Conservation (phyloP, 768 basidiomycete species). For the Collybiopsis confluens region DNA sequence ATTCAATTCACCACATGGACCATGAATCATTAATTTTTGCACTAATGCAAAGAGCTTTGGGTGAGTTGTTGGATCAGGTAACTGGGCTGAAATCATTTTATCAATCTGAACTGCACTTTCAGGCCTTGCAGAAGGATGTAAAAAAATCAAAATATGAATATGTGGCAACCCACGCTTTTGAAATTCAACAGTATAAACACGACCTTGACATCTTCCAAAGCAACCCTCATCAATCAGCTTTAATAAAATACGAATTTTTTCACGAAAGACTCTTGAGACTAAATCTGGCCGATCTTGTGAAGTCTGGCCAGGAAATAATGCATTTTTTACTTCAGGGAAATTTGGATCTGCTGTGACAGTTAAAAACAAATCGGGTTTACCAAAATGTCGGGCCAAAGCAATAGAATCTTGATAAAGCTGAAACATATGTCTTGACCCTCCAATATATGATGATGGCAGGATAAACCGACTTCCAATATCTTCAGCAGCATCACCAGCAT, state of each 20-base stretch:
- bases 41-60: conserved; percentile 31
- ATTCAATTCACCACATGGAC: conserved; percentile 25
- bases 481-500: conserved; percentile 16
- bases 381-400: conserved; percentile 34
- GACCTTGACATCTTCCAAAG: conserved; percentile 37
- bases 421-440: conserved; percentile 33
- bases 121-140: conserved; percentile 27
- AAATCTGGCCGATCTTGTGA: conserved; percentile 38
- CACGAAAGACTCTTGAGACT: conserved; percentile 40
- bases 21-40: conserved; percentile 37
- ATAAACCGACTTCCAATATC: conserved; percentile 27
- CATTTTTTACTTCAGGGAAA: conserved; percentile 9
- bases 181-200: conserved; percentile 51
- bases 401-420: conserved; percentile 39
- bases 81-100: conserved; percentile 29
- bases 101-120: conserved; percentile 26
- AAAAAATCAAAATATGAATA: conserved; percentile 43
- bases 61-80: conserved; percentile 28
- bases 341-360: conserved; percentile 12
- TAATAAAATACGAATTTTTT: conserved; percentile 36
- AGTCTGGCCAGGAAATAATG: conserved; percentile 27
- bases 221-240: conserved; percentile 32
- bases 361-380: conserved; percentile 41
- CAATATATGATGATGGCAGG: conserved; percentile 30
- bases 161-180: conserved; percentile 54